These are phyloP conservation scores for Clonostachys solani DNA, from an alignment of 2,329 filamentous ascomycete genomes.

Conservation along the genomic window DNA sequence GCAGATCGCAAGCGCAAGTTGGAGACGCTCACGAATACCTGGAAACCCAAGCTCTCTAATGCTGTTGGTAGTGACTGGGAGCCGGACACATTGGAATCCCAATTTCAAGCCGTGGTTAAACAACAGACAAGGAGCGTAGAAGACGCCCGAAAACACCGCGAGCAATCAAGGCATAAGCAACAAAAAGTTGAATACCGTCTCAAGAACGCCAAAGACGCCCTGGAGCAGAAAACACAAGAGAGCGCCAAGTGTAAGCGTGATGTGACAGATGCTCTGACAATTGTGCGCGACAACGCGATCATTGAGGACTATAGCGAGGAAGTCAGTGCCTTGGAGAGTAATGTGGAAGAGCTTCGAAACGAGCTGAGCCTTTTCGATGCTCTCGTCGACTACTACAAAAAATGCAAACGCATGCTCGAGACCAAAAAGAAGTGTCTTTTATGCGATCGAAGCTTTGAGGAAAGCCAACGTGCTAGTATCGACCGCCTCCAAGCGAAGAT, in stretches of 20 bases:
- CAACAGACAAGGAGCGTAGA: constrained; percentile 52
- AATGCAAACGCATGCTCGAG: constrained; percentile 62
- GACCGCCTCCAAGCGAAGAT: constrained; percentile 66
- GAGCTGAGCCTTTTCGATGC: constrained; percentile 67
- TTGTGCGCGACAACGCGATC: constrained; percentile 35
- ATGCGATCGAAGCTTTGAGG: constrained; percentile 67
- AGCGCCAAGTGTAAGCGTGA: constrained; percentile 55
- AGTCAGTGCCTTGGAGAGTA: constrained; percentile 44
- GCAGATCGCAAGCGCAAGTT: constrained; percentile 70
- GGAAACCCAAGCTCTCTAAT: constrained; percentile 64
- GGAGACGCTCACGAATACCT: constrained; percentile 71
- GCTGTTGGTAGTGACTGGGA: constrained; percentile 66
- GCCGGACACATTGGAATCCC: constrained; percentile 62
- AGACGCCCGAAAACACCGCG: constrained; percentile 66
- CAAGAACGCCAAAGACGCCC: constrained; percentile 58
- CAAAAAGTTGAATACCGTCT: constrained; percentile 74
- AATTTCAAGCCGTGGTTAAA: constrained; percentile 62
- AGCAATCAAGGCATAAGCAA: constrained; percentile 66
- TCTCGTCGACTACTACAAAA: constrained; percentile 66
- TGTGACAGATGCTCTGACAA: constrained; percentile 43
- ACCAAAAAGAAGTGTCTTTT: constrained; percentile 71
- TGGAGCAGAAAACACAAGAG: constrained; percentile 61
- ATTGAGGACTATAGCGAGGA: constrained; percentile 51
- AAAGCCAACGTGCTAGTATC: constrained; percentile 48
- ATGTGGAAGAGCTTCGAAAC: constrained; percentile 57